Evolutionary conservation across 129 eudicot genomes (phyloP).

Genomic region (Lonicera japonica): DNA sequence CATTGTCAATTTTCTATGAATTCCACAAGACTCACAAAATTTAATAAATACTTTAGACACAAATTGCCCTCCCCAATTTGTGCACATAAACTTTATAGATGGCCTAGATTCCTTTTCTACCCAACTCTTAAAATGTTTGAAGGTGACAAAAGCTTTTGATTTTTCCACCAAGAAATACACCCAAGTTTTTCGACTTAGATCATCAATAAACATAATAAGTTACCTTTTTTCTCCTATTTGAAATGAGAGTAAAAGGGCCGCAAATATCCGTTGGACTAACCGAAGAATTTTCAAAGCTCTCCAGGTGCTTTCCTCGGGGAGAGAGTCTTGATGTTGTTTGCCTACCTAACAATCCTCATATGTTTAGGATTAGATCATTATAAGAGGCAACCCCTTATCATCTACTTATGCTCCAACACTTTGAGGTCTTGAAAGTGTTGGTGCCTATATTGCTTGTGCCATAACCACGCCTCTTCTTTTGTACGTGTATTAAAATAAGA

Average conservation of each 20-base stretch:
- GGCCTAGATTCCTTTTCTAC: background rate
- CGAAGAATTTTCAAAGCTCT: background rate
- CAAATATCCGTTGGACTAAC: background rate
- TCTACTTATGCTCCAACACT: background rate
- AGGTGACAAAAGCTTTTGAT: background rate
- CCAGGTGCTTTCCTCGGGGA: background rate
- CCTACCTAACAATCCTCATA: background rate
- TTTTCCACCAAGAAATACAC: background rate
- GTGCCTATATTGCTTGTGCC: constrained; percentile 7
- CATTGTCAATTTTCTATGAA: background rate
- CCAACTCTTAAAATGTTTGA: background rate
- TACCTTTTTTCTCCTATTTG: background rate
- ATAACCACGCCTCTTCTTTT: background rate
- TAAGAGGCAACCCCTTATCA: background rate
- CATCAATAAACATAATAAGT: background rate
- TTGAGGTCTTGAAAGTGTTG: background rate
- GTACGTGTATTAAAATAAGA: background rate
- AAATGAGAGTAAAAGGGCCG: background rate
- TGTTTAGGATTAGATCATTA: background rate
- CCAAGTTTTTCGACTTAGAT: background rate
- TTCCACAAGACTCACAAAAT: background rate
- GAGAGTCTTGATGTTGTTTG: background rate
- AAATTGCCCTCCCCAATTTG: background rate
- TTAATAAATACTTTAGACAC: background rate
- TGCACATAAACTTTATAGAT: background rate